phyloP scores from a whole-genome alignment of 768 basidiomycete genomes.

The Lepiota subincarnata region DNA sequence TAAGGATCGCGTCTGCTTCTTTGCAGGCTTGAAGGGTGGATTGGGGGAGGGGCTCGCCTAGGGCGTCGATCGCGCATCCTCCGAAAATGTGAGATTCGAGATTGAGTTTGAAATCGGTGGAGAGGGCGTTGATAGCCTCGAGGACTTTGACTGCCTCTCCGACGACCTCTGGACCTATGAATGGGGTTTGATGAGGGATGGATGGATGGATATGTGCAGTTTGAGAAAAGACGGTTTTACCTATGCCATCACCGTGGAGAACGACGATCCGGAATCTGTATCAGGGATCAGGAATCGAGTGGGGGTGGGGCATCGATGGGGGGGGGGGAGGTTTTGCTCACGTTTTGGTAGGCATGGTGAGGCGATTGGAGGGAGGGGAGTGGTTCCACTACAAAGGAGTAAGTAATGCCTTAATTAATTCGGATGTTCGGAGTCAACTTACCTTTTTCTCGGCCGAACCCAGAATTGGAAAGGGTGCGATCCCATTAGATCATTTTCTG shows the following conservation, averaged over 20 bases:
- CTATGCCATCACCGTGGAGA: conserved; percentile 97
- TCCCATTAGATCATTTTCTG: too few species aligned
- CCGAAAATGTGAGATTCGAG: conserved; percentile 82
- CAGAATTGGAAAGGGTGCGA: neutral
- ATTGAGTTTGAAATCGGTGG: conserved; percentile 62
- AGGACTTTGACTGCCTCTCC: conserved; percentile 83
- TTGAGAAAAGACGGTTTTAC: conserved; percentile 34
- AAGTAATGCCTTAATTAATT: neutral
- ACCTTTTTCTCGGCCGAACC: conserved; percentile 1
- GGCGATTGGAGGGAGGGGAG: neutral
- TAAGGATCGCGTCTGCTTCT: conserved; percentile 90
- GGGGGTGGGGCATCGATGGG: neutral
- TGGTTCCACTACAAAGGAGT: neutral
- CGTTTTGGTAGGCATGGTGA: conserved; percentile 43
- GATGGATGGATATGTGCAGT: neutral
- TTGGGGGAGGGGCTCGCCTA: conserved; percentile 81
- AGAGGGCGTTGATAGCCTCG: conserved; percentile 59
- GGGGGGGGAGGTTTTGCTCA: conserved; percentile 26
- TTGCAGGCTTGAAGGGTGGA: conserved; percentile 86
- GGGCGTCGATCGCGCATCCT: conserved; percentile 86
- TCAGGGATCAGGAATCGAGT: conserved; percentile 5
- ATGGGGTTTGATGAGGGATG: neutral
- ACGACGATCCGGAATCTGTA: conserved; percentile 81
- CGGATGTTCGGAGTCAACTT: neutral
- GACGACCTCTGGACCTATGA: conserved; percentile 87